These are phyloP conservation scores for Erodium trifolium DNA, from an alignment of 441 rosid genomes.

Conservation along the genomic window DNA sequence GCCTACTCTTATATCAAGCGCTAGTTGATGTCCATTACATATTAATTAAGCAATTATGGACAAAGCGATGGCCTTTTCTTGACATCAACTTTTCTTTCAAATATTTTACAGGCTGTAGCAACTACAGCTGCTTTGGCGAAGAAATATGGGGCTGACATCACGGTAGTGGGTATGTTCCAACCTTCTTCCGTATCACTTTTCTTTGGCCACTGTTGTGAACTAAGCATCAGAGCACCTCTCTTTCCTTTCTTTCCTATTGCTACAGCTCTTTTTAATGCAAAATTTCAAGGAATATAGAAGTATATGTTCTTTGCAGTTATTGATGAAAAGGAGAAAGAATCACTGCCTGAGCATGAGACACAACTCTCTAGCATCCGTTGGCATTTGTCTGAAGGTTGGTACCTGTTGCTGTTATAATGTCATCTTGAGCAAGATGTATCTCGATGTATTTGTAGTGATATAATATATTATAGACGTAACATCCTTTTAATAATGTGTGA, in stretches of 20 bases:
- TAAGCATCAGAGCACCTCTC: constrained; percentile 8
- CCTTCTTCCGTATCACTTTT: not conserved
- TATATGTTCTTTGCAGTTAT: constrained; percentile 51
- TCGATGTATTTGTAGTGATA: too few relatives aligned
- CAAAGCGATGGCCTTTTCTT: not conserved
- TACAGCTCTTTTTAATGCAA: constrained; percentile 16
- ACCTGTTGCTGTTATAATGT: not conserved
- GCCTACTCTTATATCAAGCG: not conserved
- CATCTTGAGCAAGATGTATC: too few relatives aligned
- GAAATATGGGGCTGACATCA: constrained; percentile 36
- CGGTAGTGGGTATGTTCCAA: constrained; percentile 58
- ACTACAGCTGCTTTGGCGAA: constrained; percentile 75
- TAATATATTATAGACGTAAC: too few relatives aligned
- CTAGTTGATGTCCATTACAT: not conserved
- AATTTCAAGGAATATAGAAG: constrained; percentile 24
- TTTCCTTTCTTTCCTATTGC: not conserved
- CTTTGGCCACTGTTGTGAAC: constrained; percentile 5
- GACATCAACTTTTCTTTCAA: not conserved
- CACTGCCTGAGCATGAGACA: constrained; percentile 67
- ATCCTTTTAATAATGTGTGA: too few relatives aligned
- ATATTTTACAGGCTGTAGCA: constrained; percentile 55
- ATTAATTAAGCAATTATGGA: too few relatives aligned
- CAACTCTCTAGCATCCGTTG: constrained; percentile 73
- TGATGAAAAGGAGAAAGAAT: constrained; percentile 62
- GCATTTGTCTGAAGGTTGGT: constrained; percentile 77